phyloP scores from a whole-genome alignment of 345 rosid species.

The Gossypium turneri region DNA sequence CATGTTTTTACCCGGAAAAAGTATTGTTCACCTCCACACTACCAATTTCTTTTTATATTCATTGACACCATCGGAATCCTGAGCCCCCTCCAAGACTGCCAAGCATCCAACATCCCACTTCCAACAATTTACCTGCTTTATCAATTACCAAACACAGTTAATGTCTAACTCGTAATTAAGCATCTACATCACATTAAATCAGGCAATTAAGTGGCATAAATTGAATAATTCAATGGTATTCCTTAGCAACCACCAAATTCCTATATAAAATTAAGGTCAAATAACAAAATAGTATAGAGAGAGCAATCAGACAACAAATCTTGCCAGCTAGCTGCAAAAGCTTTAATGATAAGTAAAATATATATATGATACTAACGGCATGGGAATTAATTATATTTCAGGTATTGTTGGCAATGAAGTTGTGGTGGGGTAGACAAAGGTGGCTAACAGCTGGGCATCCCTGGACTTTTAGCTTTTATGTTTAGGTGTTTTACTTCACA shows the following conservation, averaged over 20 bases:
- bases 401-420: constrained; percentile 24
- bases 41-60: constrained; percentile 15
- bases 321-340: constrained; percentile 23
- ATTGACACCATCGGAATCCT: constrained; percentile 56
- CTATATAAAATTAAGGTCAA: constrained; percentile 7
- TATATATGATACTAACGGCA: constrained; percentile 12
- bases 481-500: neutral
- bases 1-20: neutral
- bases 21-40: neutral
- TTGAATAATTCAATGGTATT: neutral
- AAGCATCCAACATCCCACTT: constrained; percentile 76
- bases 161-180: constrained; percentile 19
- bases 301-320: constrained; percentile 16
- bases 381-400: constrained; percentile 26
- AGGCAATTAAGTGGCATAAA: neutral
- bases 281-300: constrained; percentile 1
- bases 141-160: neutral
- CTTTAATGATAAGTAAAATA: neutral
- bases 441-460: constrained; percentile 45
- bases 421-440: constrained; percentile 33
- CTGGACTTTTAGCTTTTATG: neutral
- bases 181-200: constrained; percentile 15
- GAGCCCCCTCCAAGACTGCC: constrained; percentile 56
- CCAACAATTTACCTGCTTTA: constrained; percentile 76
- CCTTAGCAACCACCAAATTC: constrained; percentile 5